A percentile compares a stretch with the other conserved stretches of the same genome.
Conservation (phyloP, 169 alveolate species). For the Perkinsus olseni region DNA sequence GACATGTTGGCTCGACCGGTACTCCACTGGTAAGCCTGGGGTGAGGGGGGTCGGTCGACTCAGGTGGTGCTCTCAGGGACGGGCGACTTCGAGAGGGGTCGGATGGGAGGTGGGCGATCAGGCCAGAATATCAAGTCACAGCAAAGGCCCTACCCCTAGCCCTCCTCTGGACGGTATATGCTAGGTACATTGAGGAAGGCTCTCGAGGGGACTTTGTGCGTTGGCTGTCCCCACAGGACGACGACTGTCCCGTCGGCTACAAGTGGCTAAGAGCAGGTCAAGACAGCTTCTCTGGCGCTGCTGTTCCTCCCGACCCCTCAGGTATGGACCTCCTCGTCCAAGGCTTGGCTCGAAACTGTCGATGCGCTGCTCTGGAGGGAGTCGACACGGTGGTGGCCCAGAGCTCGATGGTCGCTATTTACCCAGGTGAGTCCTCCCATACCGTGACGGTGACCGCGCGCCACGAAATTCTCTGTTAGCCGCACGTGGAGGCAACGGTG, state of each 20-base stretch:
- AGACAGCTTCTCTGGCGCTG: not conserved
- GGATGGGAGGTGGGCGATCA: not conserved
- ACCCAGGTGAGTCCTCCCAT: not conserved
- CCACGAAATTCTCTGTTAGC: not conserved
- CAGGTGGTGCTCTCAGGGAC: not conserved
- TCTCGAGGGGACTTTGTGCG: conserved; percentile 3
- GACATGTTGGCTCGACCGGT: not conserved
- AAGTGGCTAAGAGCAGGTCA: not conserved
- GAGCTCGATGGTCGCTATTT: not conserved
- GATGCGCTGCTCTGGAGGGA: not conserved
- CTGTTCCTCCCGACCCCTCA: not conserved
- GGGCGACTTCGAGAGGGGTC: not conserved
- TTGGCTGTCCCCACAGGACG: not conserved
- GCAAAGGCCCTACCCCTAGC: not conserved
- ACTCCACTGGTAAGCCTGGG: not conserved
- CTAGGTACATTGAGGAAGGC: not conserved
- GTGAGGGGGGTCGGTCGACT: not conserved
- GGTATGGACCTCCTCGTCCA: not conserved
- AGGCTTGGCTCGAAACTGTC: not conserved
- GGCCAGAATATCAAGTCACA: not conserved
- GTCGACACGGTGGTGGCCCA: not conserved
- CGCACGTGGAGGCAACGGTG: not conserved
- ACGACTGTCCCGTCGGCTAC: not conserved
- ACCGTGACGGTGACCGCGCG: not conserved
- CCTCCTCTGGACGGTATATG: not conserved